phyloP scores from a whole-genome alignment of 106 monocot genomes.

The Acorus gramineus region DNA sequence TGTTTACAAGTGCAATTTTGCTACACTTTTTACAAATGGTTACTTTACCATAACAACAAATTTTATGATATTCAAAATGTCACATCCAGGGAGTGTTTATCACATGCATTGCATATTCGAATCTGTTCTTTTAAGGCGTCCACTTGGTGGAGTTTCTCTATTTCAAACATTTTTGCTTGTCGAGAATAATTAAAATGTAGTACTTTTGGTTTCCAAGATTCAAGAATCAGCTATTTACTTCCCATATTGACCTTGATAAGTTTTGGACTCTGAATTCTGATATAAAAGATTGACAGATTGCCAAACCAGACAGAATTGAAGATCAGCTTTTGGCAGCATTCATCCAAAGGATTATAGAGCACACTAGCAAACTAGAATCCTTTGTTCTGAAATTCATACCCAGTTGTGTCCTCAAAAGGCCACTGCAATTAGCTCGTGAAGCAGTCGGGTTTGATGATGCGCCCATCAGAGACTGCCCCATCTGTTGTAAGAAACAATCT shows the following conservation, averaged over 20 bases:
- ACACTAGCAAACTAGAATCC: slow-evolving; percentile 53
- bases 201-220: too few relatives aligned
- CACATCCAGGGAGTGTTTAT: too few relatives aligned
- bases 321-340: slow-evolving; percentile 71
- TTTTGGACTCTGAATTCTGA: too few relatives aligned
- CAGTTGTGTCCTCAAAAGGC: slow-evolving; percentile 34
- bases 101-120: too few relatives aligned
- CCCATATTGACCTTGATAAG: background rate
- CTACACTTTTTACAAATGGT: too few relatives aligned
- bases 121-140: too few relatives aligned
- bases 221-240: too few relatives aligned
- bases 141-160: too few relatives aligned
- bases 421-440: slow-evolving; percentile 54
- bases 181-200: too few relatives aligned
- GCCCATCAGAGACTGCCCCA: slow-evolving; percentile 15
- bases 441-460: slow-evolving; percentile 34
- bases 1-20: too few relatives aligned
- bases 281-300: slow-evolving; percentile 35
- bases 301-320: slow-evolving; percentile 41
- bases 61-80: too few relatives aligned
- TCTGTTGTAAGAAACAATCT: slow-evolving; percentile 34
- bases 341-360: slow-evolving; percentile 74
- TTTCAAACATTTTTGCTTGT: background rate
- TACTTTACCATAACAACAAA: too few relatives aligned
- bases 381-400: slow-evolving; percentile 56